Base-by-base conservation (phyloP, 176 grass and related monocot species). In the Pharus latifolius region DNA sequence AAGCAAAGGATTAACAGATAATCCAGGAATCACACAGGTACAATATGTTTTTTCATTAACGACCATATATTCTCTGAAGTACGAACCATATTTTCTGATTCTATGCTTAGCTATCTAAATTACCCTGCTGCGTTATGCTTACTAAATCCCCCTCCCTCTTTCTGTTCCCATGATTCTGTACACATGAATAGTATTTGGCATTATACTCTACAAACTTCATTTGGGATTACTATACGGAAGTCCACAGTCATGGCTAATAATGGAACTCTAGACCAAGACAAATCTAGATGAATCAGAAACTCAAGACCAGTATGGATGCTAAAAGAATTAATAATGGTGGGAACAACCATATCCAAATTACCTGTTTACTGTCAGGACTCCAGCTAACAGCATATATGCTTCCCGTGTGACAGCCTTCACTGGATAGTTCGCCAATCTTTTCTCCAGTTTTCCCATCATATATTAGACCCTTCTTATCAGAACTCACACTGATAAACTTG, bases 341-440 rank as follows among this genome's bases (percentile, higher is more conserved):
- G 11, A 90, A 74, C 10, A 51, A 10, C 29, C 55, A 65, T 54
- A 51, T 48, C 7, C 69, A 65, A 71, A 63, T 78, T 86, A 99
- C 95, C 67, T 99, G 87, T 91, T 94, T 94, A 69, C 95, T 94
- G 70, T 99, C 90, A 58, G 87, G 75, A 77, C 87, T 99, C 95
- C 95, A 99, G 86, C 84, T 94, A 80, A 88, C 75, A 75, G 95
- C 90, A 79, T 99, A 99, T 71, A 99, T 94, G 73, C 90, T 94
- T 49, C 95, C 95, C 12, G 81, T 99, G 72, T 99, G 95, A 49
- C 78, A 45, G 30, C 58, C 81, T 88, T 91, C 79, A 53, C 35
- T 75, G 53, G 87, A 81, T 50, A 99, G 54, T 34, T 94, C 90
- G 31, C 95, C 95, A 18, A 99, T 88, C 63, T 86, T 93, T 51